phyloP scores from a whole-genome alignment of 352 stramenopile species.

The Pythium dissimile region DNA sequence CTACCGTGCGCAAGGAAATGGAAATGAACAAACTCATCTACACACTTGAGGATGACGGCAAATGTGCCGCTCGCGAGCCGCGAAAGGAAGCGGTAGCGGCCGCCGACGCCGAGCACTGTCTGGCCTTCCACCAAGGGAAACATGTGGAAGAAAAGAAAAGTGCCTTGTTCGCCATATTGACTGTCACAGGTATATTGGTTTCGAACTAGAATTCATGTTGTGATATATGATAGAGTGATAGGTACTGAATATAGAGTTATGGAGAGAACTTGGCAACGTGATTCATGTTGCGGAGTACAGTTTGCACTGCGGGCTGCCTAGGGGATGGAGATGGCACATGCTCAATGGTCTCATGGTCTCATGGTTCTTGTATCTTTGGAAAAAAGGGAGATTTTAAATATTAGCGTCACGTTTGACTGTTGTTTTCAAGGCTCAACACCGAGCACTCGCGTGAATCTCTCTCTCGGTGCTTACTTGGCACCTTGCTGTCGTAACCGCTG shows the following conservation, averaged over 20 bases:
- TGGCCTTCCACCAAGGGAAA: conserved; percentile 62
- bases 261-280: too few species aligned
- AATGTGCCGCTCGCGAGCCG: conserved; percentile 71
- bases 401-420: conserved; percentile 1
- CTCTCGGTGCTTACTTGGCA: conserved; percentile 2
- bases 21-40: neutral
- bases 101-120: conserved; percentile 45
- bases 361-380: too few species aligned
- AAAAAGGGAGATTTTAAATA: conserved; percentile 6
- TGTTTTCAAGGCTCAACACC: too few species aligned
- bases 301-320: too few species aligned
- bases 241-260: too few species aligned
- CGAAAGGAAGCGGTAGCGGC: conserved; percentile 71
- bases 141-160: conserved; percentile 1
- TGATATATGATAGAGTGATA: too few species aligned
- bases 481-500: conserved; percentile 55
- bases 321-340: too few species aligned
- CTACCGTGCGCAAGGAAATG: neutral
- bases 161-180: neutral
- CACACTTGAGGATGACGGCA: conserved; percentile 59
- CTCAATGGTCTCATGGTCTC: too few species aligned
- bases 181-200: conserved; percentile 5
- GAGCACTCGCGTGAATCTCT: neutral
- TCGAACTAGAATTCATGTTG: neutral
- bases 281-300: too few species aligned